Base-by-base conservation (phyloP, 2,329 filamentous ascomycete species). In the Penicillium sp. region DNA sequence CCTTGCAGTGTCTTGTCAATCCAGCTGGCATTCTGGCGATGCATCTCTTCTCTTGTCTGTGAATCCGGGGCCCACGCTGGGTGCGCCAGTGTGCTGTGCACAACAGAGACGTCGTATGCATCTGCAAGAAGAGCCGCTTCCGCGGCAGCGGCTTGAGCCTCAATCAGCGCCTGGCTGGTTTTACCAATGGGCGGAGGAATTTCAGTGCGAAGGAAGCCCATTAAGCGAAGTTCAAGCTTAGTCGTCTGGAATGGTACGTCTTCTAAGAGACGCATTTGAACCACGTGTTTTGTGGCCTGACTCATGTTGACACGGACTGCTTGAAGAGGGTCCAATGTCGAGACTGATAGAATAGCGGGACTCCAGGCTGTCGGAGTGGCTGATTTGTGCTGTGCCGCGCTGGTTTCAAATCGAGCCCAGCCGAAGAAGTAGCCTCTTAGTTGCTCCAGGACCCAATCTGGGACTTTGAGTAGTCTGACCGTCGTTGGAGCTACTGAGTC, bases 351-450 rank as follows among this genome's bases (percentile, higher is more conserved):
- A 9, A 86, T 68, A 3, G 76, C 73, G 55, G 82, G 77, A 51
- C 77, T 72, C 84, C 84, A 87, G 29, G 74, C 43, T 32, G 3
- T 11, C 11, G 29, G 8, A 12, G 48, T 69, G 3, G 63, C 50
- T 0, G 71, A 64, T 2, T 71, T 43, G 3, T 62, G 61, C 3
- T 71, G 67, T 2, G 60, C 52, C 0, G 57, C 60, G 12, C 46
- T 38, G 24, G 67, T 63, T 0, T 63, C 61, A 0, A 70, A 66
- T 1, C 75, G 66, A 0, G 76, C 78, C 83, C 84, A 87, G 3
- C 81, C 83, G 35, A 84, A 81, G 57, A 83, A 87, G 5, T 83
- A 74, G 0, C 84, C 84, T 9, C 71, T 67, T 43, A 86, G 71
- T 3, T 77, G 74, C 52, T 78, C 66, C 24, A 73, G 69, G 36